Percentiles rank a stretch among this genome's conserved stretches.
These are phyloP conservation scores for Xanthoconium stramineum DNA, from an alignment of 768 basidiomycete genomes.

Conservation along the genomic window DNA sequence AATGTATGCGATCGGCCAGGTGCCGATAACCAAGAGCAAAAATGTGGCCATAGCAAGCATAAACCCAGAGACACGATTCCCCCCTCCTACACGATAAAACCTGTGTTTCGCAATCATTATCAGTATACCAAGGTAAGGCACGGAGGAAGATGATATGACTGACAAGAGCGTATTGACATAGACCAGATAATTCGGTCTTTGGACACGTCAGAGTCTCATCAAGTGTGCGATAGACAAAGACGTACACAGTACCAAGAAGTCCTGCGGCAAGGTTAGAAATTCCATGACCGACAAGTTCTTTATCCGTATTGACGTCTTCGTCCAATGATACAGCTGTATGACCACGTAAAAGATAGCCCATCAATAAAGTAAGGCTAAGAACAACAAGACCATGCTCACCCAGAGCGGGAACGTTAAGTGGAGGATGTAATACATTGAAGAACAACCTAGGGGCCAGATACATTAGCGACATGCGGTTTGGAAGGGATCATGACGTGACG, in stretches of 20 bases:
- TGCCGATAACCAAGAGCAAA: conserved; percentile 75
- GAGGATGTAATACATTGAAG: conserved; percentile 83
- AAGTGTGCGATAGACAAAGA: conserved; percentile 5
- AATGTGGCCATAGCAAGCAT: conserved; percentile 76
- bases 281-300: conserved; percentile 90
- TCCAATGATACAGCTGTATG: conserved; percentile 77
- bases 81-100: conserved; percentile 93
- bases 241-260: conserved; percentile 74
- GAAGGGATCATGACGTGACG: conserved; percentile 30
- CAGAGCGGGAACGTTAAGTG: conserved; percentile 86
- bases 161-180: conserved; percentile 85
- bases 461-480: conserved; percentile 13
- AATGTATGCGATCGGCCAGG: conserved; percentile 86
- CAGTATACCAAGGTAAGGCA: neutral
- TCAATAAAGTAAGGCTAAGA: neutral
- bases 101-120: conserved; percentile 25
- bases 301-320: conserved; percentile 87
- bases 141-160: conserved; percentile 18
- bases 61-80: conserved; percentile 78
- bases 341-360: neutral
- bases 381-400: conserved; percentile 39
- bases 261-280: conserved; percentile 87
- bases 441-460: conserved; percentile 52
- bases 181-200: conserved; percentile 79
- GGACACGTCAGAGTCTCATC: conserved; percentile 4